These are phyloP conservation scores for Primulina tabacum DNA, from an alignment of 257 asterid species.

Conservation along the genomic window DNA sequence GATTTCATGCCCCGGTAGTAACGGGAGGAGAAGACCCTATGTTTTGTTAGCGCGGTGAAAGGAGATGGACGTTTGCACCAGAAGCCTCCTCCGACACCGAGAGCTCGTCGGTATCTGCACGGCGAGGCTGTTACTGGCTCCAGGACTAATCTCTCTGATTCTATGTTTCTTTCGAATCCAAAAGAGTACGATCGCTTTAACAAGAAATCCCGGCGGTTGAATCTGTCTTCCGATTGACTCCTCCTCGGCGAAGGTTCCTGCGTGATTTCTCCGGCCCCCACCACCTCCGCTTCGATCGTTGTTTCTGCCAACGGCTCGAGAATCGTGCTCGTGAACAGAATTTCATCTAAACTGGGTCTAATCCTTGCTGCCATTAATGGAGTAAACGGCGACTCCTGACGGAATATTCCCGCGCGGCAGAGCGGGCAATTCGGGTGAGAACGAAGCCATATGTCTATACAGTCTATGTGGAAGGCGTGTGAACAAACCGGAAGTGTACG, in stretches of 20 bases:
- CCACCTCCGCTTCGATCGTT: slow-evolving; percentile 45
- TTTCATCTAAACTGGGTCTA: slow-evolving; percentile 79
- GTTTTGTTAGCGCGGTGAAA: slow-evolving; percentile 38
- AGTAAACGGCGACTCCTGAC: slow-evolving; percentile 72
- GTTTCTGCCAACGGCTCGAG: slow-evolving; percentile 54
- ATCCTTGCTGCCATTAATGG: slow-evolving; percentile 92
- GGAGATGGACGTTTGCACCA: slow-evolving; percentile 60
- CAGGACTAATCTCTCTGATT: slow-evolving; percentile 66
- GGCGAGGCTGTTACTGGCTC: slow-evolving; percentile 87
- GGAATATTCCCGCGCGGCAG: slow-evolving; percentile 80
- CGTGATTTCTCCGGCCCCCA: slow-evolving; percentile 44
- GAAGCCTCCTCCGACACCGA: slow-evolving; percentile 45
- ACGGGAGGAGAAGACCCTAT: slow-evolving; percentile 44
- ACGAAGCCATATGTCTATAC: slow-evolving; percentile 90
- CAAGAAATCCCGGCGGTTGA: slow-evolving; percentile 64
- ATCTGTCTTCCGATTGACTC: slow-evolving; percentile 61
- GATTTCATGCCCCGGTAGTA: slow-evolving; percentile 52
- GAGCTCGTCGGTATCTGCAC: slow-evolving; percentile 67
- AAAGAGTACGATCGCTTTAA: slow-evolving; percentile 88
- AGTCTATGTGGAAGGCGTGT: slow-evolving; percentile 89
- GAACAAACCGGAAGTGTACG: slow-evolving; percentile 87
- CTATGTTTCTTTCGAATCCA: slow-evolving; percentile 82
- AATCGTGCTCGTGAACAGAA: slow-evolving; percentile 53
- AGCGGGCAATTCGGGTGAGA: slow-evolving; percentile 97
- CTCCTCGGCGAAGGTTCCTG: slow-evolving; percentile 53